A percentile compares a stretch with the other conserved stretches of the same genome.
phyloP scores from a whole-genome alignment of 2,329 filamentous ascomycete species.

The Xylaria arbuscula region DNA sequence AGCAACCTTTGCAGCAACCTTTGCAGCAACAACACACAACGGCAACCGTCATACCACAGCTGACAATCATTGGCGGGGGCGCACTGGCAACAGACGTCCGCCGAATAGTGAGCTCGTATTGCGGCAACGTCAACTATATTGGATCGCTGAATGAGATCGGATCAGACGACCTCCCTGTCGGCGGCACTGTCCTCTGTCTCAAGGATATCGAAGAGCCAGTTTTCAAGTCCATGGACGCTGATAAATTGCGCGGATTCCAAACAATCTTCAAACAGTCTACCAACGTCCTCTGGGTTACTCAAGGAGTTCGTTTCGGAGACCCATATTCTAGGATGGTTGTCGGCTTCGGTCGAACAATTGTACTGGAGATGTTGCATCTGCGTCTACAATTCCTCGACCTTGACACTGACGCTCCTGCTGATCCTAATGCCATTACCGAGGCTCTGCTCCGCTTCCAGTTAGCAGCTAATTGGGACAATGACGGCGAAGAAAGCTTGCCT shows the following conservation, averaged over 20 bases:
- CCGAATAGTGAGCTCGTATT: constrained; percentile 1
- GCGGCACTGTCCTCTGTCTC: constrained; percentile 19
- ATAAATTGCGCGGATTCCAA: constrained; percentile 18
- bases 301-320: constrained; percentile 26
- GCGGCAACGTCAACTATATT: not conserved
- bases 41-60: not conserved
- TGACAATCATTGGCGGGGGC: constrained; percentile 7
- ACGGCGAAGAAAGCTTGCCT: constrained; percentile 1
- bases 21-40: not conserved
- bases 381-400: constrained; percentile 19
- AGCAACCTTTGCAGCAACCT: constrained; percentile 17
- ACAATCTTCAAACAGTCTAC: constrained; percentile 15
- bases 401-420: not conserved
- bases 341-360: constrained; percentile 18
- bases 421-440: constrained; percentile 9
- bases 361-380: constrained; percentile 20
- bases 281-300: constrained; percentile 15
- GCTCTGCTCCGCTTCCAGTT: constrained; percentile 15
- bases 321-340: constrained; percentile 26
- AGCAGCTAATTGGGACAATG: constrained; percentile 1
- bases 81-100: not conserved
- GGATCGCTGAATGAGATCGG: not conserved
- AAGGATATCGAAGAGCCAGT: constrained; percentile 19
- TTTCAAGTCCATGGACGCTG: constrained; percentile 15
- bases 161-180: constrained; percentile 2